phyloP scores from a whole-genome alignment of 306 rosid species.

The Sphenostylis stenocarpa region DNA sequence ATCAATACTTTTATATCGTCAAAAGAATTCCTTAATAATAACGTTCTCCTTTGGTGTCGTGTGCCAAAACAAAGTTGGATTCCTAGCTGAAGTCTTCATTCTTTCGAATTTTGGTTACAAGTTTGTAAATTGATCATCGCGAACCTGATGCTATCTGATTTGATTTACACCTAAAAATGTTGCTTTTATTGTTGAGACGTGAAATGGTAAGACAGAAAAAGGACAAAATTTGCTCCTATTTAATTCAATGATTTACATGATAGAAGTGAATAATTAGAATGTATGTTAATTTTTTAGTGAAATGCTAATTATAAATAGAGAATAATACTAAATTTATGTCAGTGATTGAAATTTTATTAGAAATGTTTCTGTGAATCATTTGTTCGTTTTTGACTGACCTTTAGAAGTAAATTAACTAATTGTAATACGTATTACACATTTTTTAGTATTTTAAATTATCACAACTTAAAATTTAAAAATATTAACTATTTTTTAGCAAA shows the following conservation, averaged over 20 bases:
- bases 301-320: background rate
- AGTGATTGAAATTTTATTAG: background rate
- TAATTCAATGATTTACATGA: too few relatives aligned
- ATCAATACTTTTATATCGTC: too few relatives aligned
- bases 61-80: constrained; percentile 3
- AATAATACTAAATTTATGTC: background rate
- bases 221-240: background rate
- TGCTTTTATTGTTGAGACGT: background rate
- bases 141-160: background rate
- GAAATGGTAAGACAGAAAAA: background rate
- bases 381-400: background rate
- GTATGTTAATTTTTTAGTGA: background rate
- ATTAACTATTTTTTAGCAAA: too few relatives aligned
- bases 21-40: background rate
- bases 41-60: background rate
- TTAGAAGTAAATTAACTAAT: background rate
- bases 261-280: background rate
- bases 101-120: background rate
- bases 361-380: background rate
- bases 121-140: background rate
- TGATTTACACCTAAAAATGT: background rate
- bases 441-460: too few relatives aligned
- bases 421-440: too few relatives aligned
- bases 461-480: too few relatives aligned
- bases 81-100: background rate